Evolutionary conservation across 768 basidiomycete species (phyloP).

Genomic region (Infundibulicybe gibba): DNA sequence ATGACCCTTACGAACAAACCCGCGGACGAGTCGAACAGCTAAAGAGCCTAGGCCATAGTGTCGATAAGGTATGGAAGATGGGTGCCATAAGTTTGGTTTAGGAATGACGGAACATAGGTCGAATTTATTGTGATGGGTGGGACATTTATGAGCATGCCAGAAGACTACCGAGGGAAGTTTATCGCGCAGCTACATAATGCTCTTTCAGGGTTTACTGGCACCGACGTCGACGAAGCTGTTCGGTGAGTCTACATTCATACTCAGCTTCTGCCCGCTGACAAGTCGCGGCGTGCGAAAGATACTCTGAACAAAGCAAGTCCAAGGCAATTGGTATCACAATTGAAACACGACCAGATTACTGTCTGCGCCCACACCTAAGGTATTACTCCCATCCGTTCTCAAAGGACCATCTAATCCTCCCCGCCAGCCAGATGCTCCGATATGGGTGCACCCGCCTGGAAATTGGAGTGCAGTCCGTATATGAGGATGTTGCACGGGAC

Average conservation of each 20-base stretch:
- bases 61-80: constrained; percentile 74
- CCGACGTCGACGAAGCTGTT: constrained; percentile 94
- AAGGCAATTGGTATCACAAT: constrained; percentile 99
- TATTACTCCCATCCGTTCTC: constrained; percentile 15
- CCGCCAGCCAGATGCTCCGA: constrained; percentile 90
- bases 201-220: constrained; percentile 89
- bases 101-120: constrained; percentile 41
- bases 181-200: constrained; percentile 97
- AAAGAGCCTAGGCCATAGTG: constrained; percentile 92
- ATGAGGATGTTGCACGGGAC: constrained; percentile 98
- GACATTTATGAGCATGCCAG: constrained; percentile 99
- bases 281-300: constrained; percentile 37
- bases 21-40: constrained; percentile 93
- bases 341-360: constrained; percentile 98
- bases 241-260: constrained; percentile 37
- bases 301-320: constrained; percentile 95
- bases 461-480: constrained; percentile 98
- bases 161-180: constrained; percentile 91
- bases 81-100: neutral
- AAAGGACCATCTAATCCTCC: neutral
- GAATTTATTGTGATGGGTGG: constrained; percentile 98
- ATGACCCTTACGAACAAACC: constrained; percentile 97
- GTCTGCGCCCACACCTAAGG: constrained; percentile 94
- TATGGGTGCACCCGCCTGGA: constrained; percentile 98
- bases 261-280: no score